Conservation (phyloP, 176 grass and related monocot species). For the Hordeum vulgare region DNA sequence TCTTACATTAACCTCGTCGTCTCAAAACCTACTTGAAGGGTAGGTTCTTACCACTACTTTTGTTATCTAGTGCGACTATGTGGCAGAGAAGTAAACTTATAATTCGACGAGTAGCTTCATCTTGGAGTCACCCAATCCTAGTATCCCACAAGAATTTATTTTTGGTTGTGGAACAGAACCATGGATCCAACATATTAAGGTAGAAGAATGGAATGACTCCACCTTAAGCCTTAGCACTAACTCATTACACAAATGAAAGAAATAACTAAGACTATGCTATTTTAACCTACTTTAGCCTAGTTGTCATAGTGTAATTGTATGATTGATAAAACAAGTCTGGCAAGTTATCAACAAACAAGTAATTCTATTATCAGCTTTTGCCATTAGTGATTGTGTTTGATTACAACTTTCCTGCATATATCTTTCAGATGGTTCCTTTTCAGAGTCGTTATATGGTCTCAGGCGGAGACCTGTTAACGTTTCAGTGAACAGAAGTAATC, state of each 20-base stretch:
- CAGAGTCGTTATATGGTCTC: conserved; percentile 94
- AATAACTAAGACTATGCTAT: not conserved
- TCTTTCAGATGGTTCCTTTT: conserved; percentile 94
- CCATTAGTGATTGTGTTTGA: not conserved
- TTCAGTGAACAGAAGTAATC: conserved; percentile 34
- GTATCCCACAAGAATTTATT: not conserved
- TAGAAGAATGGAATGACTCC: not conserved
- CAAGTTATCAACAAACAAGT: not conserved
- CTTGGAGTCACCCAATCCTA: not conserved
- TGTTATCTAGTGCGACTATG: not conserved
- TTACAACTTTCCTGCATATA: not conserved
- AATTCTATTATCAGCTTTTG: not conserved
- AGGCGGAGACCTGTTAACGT: conserved; percentile 70
- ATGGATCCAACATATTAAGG: not conserved
- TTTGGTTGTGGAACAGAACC: not conserved
- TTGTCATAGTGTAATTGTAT: not conserved
- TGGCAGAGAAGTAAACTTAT: not conserved
- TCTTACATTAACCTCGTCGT: not conserved
- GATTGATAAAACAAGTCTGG: not conserved
- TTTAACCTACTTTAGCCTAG: not conserved
- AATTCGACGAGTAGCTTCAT: not conserved
- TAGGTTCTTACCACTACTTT: not conserved
- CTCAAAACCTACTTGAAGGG: not conserved
- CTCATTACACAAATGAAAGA: not conserved
- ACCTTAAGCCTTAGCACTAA: not conserved